phyloP scores from a whole-genome alignment of 257 asterid genomes.

The Gynochthodes officinalis region DNA sequence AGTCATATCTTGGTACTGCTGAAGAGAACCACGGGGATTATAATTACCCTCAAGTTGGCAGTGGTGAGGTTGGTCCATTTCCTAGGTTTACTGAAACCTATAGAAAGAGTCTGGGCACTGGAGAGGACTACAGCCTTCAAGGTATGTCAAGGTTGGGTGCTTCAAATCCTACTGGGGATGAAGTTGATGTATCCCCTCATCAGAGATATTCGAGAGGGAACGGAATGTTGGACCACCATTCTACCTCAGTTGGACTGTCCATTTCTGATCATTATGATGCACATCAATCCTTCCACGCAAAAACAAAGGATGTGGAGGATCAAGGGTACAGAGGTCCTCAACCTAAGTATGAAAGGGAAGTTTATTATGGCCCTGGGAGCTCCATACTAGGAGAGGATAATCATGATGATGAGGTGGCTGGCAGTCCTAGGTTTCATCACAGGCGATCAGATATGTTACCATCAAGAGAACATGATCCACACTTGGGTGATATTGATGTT shows the following conservation, averaged over 20 bases:
- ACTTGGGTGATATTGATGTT: constrained; percentile 22
- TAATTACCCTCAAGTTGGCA: constrained; percentile 31
- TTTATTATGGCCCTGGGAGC: constrained; percentile 30
- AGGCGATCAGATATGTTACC: constrained; percentile 32
- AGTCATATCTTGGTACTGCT: constrained; percentile 32
- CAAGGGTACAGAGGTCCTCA: constrained; percentile 33
- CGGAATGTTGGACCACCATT: constrained; percentile 31
- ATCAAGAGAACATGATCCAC: constrained; percentile 30
- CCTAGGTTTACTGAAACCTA: constrained; percentile 25
- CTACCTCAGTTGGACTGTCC: constrained; percentile 28
- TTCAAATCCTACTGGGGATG: constrained; percentile 14
- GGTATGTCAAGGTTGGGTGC: constrained; percentile 30
- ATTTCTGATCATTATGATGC: constrained; percentile 27
- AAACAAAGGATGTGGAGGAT: constrained; percentile 32
- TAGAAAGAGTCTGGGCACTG: constrained; percentile 24
- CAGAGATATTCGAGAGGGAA: constrained; percentile 29
- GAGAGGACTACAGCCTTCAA: constrained; percentile 36
- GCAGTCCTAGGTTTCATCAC: constrained; percentile 24
- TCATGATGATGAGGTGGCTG: constrained; percentile 30
- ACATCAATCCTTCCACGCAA: constrained; percentile 21
- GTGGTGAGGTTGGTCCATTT: constrained; percentile 21
- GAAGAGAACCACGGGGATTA: constrained; percentile 33
- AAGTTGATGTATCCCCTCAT: constrained; percentile 33
- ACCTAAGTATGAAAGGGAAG: constrained; percentile 29
- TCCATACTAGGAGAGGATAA: constrained; percentile 20